A percentile compares a stretch with the other conserved stretches of the same genome.
These are phyloP conservation scores for Excoecaria cochinchinensis DNA, from an alignment of 345 rosid genomes.

Conservation along the genomic window DNA sequence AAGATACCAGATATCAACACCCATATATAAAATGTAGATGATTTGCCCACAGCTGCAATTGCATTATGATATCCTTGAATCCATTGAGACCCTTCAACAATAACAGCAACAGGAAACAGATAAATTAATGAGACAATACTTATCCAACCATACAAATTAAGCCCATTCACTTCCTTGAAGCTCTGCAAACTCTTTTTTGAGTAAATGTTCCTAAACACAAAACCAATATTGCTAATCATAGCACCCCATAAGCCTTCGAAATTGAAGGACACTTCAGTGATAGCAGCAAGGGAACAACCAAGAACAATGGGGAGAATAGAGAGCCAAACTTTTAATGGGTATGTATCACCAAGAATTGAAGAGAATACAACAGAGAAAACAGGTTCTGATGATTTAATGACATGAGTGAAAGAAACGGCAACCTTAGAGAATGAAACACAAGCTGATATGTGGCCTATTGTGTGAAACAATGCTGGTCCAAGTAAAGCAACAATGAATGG, in stretches of 20 bases:
- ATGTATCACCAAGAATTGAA: conserved; percentile 80
- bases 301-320: conserved; percentile 88
- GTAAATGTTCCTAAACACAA: conserved; percentile 82
- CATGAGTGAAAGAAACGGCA: conserved; percentile 96
- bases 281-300: conserved; percentile 93
- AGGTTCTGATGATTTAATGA: conserved; percentile 93
- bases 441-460: conserved; percentile 92
- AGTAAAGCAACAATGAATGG: conserved; percentile 84
- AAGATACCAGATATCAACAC: conserved; percentile 84
- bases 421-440: conserved; percentile 98
- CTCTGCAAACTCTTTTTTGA: conserved; percentile 76
- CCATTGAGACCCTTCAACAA: conserved; percentile 94
- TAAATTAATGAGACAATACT: conserved; percentile 69
- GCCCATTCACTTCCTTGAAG: conserved; percentile 83
- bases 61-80: conserved; percentile 78
- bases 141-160: conserved; percentile 87
- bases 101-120: conserved; percentile 77
- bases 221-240: conserved; percentile 91
- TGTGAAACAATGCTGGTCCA: conserved; percentile 94
- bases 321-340: conserved; percentile 83
- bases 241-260: conserved; percentile 83
- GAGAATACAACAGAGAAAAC: conserved; percentile 95
- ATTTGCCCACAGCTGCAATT: conserved; percentile 58
- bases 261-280: conserved; percentile 93
- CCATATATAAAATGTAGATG: conserved; percentile 79